These are phyloP conservation scores for Suillus plorans DNA, from an alignment of 768 basidiomycete species.

Conservation along the genomic window DNA sequence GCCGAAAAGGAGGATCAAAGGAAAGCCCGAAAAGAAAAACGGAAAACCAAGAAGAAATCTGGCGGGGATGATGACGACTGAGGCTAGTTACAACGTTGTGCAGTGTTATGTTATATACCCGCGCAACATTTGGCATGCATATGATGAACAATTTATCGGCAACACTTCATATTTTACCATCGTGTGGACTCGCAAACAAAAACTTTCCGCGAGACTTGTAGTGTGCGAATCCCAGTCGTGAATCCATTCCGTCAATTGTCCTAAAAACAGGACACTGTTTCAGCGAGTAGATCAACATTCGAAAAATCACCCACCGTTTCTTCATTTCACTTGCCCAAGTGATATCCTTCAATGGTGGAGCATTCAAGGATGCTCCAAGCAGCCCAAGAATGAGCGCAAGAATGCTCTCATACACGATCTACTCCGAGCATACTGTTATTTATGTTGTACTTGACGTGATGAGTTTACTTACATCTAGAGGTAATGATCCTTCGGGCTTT, in stretches of 20 bases:
- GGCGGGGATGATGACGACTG: constrained; percentile 35
- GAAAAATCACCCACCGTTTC: constrained; percentile 52
- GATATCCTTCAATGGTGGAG: constrained; percentile 73
- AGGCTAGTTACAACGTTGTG: constrained; percentile 7
- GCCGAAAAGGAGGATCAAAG: constrained; percentile 65
- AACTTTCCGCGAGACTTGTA: constrained; percentile 56
- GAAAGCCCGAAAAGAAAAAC: constrained; percentile 75
- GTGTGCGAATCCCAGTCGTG: constrained; percentile 60
- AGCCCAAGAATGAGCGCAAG: constrained; percentile 65
- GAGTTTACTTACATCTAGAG: constrained; percentile 51
- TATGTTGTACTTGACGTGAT: neutral
- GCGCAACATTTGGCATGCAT: neutral
- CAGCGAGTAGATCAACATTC: neutral
- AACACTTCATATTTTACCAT: constrained; percentile 6
- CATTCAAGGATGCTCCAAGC: constrained; percentile 69
- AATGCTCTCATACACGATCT: constrained; percentile 72
- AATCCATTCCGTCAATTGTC: constrained; percentile 76
- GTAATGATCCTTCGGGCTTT: constrained; percentile 64
- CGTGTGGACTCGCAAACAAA: constrained; percentile 24
- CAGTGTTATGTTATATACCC: constrained; percentile 3
- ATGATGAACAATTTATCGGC: neutral
- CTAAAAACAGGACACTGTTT: constrained; percentile 32
- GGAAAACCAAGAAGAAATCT: constrained; percentile 42
- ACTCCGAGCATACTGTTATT: neutral
- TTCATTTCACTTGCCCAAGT: constrained; percentile 91